Base-by-base conservation (phyloP, 768 basidiomycete genomes). In the Asterophora lycoperdoides region DNA sequence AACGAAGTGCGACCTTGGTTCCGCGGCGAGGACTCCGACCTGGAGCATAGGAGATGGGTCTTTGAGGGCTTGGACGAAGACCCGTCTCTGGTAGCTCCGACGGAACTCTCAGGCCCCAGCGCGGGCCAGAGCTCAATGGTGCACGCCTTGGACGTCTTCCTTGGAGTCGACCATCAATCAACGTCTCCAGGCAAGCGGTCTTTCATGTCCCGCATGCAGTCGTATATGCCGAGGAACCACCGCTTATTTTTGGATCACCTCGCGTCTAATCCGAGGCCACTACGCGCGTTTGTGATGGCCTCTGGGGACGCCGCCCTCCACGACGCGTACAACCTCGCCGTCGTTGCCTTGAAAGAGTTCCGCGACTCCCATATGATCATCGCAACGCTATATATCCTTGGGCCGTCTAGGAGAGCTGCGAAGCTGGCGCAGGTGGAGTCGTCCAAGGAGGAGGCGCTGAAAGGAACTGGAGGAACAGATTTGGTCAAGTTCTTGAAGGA, bases 211-310 rank as follows among this genome's bases (percentile, higher is more conserved):
- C 76, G 84, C 29, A 89, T 91, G 89, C 78, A 85, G 46, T 65
- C 69, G 6, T 92, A 93, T 66, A 93, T 93, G 90, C 88, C 90
- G 5, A 75, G 80, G 9, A 80, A 83, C 54, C 89, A 92, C 60
- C 83, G 88, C 20, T 69, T 77, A n/a, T 92, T 91, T 68, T 69
- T 93, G 20, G 71, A 69, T 44, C 86, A 90, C 61, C 77, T 93
- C 20, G 63, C 73, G 8, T 62, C 68, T 9, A 79, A 76, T 48
- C 81, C 82, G 2, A 76, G 83, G 1, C 79, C 83, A 0, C 67
- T 90, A 10, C 78, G 88, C 28, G 61, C 65, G 14, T 67, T 89
- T 29, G 82, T 87, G 5, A 45, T 54, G 23, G 54, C 51, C 13
- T 43, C 55, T 20, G 51, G 52, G 7, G 60, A 70, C 35, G 51